Evolutionary conservation across 208 protist species (phyloP).

Genomic region (Acanthamoeba quina): DNA sequence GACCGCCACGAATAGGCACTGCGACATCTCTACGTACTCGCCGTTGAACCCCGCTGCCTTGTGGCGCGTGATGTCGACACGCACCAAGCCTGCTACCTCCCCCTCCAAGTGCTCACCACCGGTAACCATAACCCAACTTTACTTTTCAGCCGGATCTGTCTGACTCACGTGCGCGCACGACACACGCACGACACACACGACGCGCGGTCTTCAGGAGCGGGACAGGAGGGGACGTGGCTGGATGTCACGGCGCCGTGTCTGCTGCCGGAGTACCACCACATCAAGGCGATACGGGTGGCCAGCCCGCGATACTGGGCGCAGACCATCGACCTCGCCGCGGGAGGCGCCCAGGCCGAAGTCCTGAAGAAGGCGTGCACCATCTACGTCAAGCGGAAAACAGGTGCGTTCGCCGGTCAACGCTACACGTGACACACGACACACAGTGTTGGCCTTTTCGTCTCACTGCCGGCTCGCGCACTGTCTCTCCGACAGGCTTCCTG

Average conservation of each 20-base stretch:
- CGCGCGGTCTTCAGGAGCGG: neutral
- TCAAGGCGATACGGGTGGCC: constrained; percentile 74
- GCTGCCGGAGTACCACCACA: constrained; percentile 75
- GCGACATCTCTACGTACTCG: constrained; percentile 96
- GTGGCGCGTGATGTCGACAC: constrained; percentile 95
- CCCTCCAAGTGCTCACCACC: constrained; percentile 75
- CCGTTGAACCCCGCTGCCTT: constrained; percentile 94
- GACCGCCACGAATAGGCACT: constrained; percentile 80
- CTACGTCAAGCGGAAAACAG: constrained; percentile 79
- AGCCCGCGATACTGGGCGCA: constrained; percentile 77
- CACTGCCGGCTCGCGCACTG: neutral
- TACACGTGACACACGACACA: too few species aligned
- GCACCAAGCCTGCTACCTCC: constrained; percentile 80
- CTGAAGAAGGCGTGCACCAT: constrained; percentile 33
- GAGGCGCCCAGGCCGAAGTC: neutral
- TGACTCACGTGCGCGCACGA: too few species aligned
- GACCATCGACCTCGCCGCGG: neutral
- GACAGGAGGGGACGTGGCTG: constrained; percentile 9
- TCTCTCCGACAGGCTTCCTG: constrained; percentile 49
- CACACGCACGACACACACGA: too few species aligned
- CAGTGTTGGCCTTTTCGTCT: neutral
- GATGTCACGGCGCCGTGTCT: constrained; percentile 77
- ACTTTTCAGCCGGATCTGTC: neutral
- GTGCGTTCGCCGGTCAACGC: neutral
- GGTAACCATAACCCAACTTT: neutral